Conservation (phyloP, 208 protist species). For the Leishmania turanica region DNA sequence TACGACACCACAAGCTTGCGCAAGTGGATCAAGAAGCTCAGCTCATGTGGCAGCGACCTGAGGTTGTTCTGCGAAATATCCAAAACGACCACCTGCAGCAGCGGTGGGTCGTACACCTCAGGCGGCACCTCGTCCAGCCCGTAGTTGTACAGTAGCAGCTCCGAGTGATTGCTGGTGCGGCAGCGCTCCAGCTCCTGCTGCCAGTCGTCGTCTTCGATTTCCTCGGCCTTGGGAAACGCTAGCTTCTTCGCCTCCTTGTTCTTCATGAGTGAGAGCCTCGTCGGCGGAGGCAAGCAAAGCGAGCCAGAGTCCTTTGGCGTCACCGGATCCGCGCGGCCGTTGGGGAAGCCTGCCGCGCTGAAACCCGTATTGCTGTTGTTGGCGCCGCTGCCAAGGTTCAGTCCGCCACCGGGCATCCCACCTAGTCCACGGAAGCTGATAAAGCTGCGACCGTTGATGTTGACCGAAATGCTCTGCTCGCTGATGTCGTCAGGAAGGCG, state of each 20-base stretch:
- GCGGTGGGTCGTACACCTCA: conserved; percentile 76
- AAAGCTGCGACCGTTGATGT: conserved; percentile 36
- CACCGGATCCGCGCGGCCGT: conserved; percentile 15
- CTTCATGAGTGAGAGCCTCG: conserved; percentile 34
- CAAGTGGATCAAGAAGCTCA: conserved; percentile 68
- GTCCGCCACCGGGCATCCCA: conserved; percentile 1
- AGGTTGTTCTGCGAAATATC: conserved; percentile 81
- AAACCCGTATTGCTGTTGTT: background rate
- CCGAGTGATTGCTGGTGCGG: conserved; percentile 37
- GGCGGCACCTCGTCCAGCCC: conserved; percentile 59
- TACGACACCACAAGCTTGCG: conserved; percentile 75
- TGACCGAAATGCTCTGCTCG: conserved; percentile 35
- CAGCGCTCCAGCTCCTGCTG: conserved; percentile 75
- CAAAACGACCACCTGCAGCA: conserved; percentile 61
- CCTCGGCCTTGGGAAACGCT: conserved; percentile 65
- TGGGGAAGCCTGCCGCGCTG: conserved; percentile 7
- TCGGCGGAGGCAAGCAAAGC: conserved; percentile 17
- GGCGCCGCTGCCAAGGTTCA: background rate
- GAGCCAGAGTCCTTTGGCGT: conserved; percentile 22
- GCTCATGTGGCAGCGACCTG: conserved; percentile 62
- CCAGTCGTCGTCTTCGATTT: conserved; percentile 73
- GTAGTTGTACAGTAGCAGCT: conserved; percentile 80
- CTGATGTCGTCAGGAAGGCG: conserved; percentile 31
- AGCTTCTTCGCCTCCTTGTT: conserved; percentile 36
- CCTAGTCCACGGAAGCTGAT: conserved; percentile 32